Base-by-base conservation (phyloP, 768 basidiomycete genomes). In the Trametes cubensis region DNA sequence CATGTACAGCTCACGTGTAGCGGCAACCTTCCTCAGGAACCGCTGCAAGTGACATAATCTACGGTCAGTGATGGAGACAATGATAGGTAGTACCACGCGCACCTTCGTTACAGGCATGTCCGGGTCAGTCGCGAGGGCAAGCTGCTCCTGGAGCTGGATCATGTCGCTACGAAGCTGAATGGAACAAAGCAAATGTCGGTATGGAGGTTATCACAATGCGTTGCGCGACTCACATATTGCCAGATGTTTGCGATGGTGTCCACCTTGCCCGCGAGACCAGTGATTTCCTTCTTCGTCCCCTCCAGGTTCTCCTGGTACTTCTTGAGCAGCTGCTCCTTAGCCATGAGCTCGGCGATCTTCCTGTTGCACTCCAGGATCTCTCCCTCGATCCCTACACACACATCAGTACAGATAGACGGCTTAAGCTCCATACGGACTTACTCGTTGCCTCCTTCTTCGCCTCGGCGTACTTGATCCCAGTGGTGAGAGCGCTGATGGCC, bases 111-210 rank as follows among this genome's bases (percentile, higher is more conserved):
- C 6, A 5, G 39, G 23, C 52, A 41, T 53, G 14, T 53, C 52
- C 21, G 52, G 40, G 23, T 41, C 39, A 5, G 38, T 20, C 3
- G 52, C 52, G 26, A 51, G 50, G 38, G 30, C 28, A n/a, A 51
- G 17, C 50, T 51, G 28, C 30, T 51, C n/a, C 20, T 39, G 17
- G 17, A 51, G 50, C 2, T 38, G 26, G 3, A 51, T 17, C 30
- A 51, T 51, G n/a, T 51, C 50, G 50, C 50, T 51, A 18, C 30
- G 26, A n/a, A 51, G 50, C 50, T 51, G 15, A 10, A 50, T 17
- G 17, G 17, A 50, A 10, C 21, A 15, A 25, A 17, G 17, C 18
- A 8, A 20, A 5, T 8, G 7, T 49, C 26, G 6, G 26, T 6
- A 34, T 7, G 38, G 4, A 1, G 30, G 6, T 15, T 18, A 17